phyloP scores from a whole-genome alignment of 345 rosid species.

The Eucalyptus pauciflora region DNA sequence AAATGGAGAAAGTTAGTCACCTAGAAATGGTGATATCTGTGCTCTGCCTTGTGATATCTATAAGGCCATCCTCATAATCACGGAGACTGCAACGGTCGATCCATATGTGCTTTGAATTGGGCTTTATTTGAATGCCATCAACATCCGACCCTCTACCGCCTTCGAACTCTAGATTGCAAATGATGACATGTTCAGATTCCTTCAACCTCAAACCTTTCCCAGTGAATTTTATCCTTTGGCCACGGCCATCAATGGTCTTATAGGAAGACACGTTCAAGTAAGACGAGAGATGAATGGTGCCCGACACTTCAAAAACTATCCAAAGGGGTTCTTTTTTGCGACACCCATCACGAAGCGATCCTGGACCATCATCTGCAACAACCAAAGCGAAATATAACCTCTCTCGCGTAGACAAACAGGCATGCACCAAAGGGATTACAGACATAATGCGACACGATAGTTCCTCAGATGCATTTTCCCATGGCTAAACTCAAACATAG shows the following conservation, averaged over 20 bases:
- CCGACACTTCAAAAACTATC: slow-evolving; percentile 80
- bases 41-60: slow-evolving; percentile 91
- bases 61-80: slow-evolving; percentile 82
- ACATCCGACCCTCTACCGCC: slow-evolving; percentile 82
- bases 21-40: slow-evolving; percentile 89
- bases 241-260: slow-evolving; percentile 94
- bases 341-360: slow-evolving; percentile 78
- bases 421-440: not conserved
- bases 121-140: slow-evolving; percentile 96
- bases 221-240: slow-evolving; percentile 66
- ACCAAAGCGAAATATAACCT: not conserved
- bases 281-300: slow-evolving; percentile 56
- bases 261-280: slow-evolving; percentile 66
- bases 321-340: slow-evolving; percentile 70
- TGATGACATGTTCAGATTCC: slow-evolving; percentile 74
- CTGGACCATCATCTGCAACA: slow-evolving; percentile 78
- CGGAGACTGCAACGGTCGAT: slow-evolving; percentile 86
- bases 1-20: slow-evolving; percentile 2
- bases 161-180: slow-evolving; percentile 84
- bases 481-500: not conserved
- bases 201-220: slow-evolving; percentile 90
- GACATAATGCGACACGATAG: not conserved
- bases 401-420: not conserved
- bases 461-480: not conserved
- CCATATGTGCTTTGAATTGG: slow-evolving; percentile 82